phyloP scores from a whole-genome alignment of 139 green algal genomes.

The Ostreobium quekettii region DNA sequence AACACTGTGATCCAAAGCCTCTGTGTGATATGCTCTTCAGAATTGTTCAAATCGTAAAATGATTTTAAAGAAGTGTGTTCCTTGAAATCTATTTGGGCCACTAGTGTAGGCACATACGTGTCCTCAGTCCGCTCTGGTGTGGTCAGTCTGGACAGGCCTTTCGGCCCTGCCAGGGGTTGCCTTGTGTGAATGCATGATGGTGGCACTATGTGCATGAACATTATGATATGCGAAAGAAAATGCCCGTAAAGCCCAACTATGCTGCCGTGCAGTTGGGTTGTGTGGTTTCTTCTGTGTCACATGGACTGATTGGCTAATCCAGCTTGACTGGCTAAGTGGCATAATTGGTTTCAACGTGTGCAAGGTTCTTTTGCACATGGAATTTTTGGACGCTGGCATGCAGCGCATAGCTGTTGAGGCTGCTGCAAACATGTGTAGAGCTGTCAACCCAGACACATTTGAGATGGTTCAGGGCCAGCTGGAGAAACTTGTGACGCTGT shows the following conservation, averaged over 20 bases:
- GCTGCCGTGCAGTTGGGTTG: neutral
- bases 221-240: neutral
- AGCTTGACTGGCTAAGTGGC: no score
- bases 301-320: no score
- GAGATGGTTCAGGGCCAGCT: neutral
- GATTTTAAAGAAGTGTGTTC: no score
- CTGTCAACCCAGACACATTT: conserved; percentile 6
- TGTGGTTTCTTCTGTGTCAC: neutral
- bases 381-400: neutral
- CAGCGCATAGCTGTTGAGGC: neutral
- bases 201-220: neutral
- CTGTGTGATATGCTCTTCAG: no score
- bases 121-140: no score
- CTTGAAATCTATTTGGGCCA: no score
- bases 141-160: no score
- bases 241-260: neutral
- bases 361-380: neutral
- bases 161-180: no score
- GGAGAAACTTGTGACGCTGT: conserved; percentile 1
- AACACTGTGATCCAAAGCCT: no score
- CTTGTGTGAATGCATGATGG: neutral
- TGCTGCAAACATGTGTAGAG: conserved; percentile 10
- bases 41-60: no score
- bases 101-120: no score
- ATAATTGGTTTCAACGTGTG: no score